These are phyloP conservation scores for Flaveria linearis DNA, from an alignment of 129 eudicot species.

Conservation along the genomic window DNA sequence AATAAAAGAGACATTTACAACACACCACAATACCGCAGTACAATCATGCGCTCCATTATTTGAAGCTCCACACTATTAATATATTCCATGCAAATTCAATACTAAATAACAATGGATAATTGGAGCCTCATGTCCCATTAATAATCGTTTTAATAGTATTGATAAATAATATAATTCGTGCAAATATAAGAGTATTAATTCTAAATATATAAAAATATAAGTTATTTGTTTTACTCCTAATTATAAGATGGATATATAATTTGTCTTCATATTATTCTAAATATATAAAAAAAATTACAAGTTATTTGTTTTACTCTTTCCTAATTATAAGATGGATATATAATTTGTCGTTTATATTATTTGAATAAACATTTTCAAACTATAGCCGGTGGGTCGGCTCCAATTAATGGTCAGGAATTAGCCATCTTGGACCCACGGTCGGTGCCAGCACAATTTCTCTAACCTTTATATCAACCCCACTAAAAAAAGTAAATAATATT, in stretches of 20 bases:
- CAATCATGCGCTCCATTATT: not conserved
- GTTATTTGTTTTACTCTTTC: not conserved
- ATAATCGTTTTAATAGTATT: not conserved
- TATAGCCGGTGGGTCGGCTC: conserved; percentile 50
- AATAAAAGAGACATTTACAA: too few relatives aligned
- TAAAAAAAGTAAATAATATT: not conserved
- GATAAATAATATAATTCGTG: not conserved
- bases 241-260: not conserved
- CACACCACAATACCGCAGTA: too few relatives aligned
- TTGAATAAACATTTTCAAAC: conserved; percentile 20
- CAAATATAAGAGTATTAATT: not conserved
- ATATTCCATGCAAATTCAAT: not conserved
- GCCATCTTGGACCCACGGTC: conserved; percentile 41
- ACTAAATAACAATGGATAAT: not conserved
- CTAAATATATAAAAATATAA: not conserved
- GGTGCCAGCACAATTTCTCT: conserved; percentile 37
- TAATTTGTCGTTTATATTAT: not conserved
- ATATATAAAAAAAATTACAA: not conserved
- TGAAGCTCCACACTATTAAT: not conserved
- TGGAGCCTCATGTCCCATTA: not conserved
- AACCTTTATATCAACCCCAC: conserved; percentile 2
- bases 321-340: not conserved
- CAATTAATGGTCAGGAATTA: conserved; percentile 29
- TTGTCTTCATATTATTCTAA: conserved; percentile 8
- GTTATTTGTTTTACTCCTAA: not conserved